Evolutionary conservation across 768 basidiomycete species (phyloP), one percentile per base, ranked within the genome.

Genomic region (Dictyophora rubrovolvata): DNA sequence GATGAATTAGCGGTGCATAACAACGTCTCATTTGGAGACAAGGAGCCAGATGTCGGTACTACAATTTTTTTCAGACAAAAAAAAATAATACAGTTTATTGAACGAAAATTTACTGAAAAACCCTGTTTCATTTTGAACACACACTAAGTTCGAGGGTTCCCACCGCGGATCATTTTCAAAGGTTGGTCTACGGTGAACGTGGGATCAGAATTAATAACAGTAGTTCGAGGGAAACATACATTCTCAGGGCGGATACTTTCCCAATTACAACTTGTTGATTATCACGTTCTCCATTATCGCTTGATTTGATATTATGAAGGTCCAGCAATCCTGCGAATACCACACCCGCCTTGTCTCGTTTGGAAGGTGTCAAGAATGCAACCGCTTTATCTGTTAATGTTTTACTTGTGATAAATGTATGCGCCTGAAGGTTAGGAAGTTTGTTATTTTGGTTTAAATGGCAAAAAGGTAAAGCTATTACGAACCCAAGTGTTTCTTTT

Each of bases 11-110:
- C 62, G 8, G 79, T 76, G 63, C 81, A 85, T 9, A 87, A 61
- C 46, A 87, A 72, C 11, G 73, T 69, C 53, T 75, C 70, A 63
- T 85, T 88, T 34, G 79, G 86, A 5, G 89, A 90, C 2, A 77
- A 56, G 0, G 70, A 69, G 16, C 79, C 76, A 60, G 74, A 77
- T 23, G 83, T 66, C 3, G 86, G 84, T 59, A 86, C 87, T 90
- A 61, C 16, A 53, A 12, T 48, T 58, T 60, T 46, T 5, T 34
- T 16, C 34, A 14, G 17, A 51, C n/a, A 53, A 21, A 50, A 55
- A 8, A 55, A 35, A 47, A 16, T 35, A 22, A 33, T 56, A 11
- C 47, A 55, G 16, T n/a, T n/a, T n/a, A 28, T 28, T 28, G 28
- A 10, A 16, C 28, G 21, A 52, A 53, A 21, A 42, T 20, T 33